phyloP scores from a whole-genome alignment of 75 land plant species.

The Pinus tabuliformis region DNA sequence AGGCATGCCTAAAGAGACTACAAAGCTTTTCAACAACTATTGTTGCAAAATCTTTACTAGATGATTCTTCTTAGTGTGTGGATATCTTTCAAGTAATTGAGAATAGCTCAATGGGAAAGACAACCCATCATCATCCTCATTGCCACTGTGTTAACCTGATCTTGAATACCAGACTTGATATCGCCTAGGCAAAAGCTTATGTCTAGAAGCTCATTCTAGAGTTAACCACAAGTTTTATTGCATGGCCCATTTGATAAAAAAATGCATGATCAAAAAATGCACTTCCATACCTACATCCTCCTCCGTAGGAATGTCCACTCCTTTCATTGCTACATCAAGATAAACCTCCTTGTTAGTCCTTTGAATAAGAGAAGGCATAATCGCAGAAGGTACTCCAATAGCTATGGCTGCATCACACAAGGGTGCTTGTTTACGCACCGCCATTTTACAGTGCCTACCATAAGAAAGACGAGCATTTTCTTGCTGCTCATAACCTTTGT shows the following conservation, averaged over 20 bases:
- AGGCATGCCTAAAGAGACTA: slow-evolving; percentile 26
- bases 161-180: slow-evolving; percentile 98
- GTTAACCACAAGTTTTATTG: slow-evolving; percentile 62
- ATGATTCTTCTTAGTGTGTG: slow-evolving; percentile 73
- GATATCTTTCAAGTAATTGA: slow-evolving; percentile 72
- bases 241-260: slow-evolving; percentile 87
- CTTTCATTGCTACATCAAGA: slow-evolving; percentile 12
- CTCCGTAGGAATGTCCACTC: slow-evolving; percentile 8
- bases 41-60: slow-evolving; percentile 89
- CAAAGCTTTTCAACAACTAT: slow-evolving; percentile 39
- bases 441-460: slow-evolving; percentile 20
- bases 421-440: slow-evolving; percentile 33
- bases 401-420: slow-evolving; percentile 22
- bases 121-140: slow-evolving; percentile 82
- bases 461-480: too few species aligned
- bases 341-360: slow-evolving; percentile 22
- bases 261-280: slow-evolving; percentile 91
- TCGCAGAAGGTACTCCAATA: slow-evolving; percentile 17
- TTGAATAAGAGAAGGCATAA: slow-evolving; percentile 23
- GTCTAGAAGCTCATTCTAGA: slow-evolving; percentile 84
- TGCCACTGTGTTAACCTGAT: slow-evolving; percentile 49
- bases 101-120: slow-evolving; percentile 79
- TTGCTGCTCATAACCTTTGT: too few species aligned
- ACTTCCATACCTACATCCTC: slow-evolving; percentile 78
- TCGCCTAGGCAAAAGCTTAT: slow-evolving; percentile 83